Percentiles rank a stretch among this genome's conserved stretches.
Conservation (phyloP, 2,329 filamentous ascomycete species). For the Aspergillus ochraceus region DNA sequence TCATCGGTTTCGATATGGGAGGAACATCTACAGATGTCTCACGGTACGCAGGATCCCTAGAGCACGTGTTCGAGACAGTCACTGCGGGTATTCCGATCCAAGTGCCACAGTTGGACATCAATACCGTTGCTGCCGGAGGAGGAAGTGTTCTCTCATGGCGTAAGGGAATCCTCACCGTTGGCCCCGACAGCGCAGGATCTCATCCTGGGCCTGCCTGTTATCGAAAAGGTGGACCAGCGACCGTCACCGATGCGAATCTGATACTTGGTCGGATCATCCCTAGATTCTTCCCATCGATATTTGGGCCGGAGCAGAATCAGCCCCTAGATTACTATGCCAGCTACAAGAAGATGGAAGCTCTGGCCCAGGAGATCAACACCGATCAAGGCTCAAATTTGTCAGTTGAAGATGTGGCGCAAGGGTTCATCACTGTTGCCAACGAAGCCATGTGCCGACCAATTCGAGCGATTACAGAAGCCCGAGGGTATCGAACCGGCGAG, state of each 20-base stretch:
- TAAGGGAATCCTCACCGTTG: conserved; percentile 85
- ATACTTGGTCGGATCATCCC: conserved; percentile 79
- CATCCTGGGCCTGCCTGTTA: conserved; percentile 91
- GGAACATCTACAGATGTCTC: conserved; percentile 89
- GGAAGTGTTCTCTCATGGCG: conserved; percentile 69
- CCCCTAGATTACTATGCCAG: no score
- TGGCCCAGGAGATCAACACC: background rate
- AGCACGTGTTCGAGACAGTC: conserved; percentile 68
- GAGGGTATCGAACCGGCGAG: conserved; percentile 83
- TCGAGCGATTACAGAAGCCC: conserved; percentile 56
- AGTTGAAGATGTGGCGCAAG: background rate
- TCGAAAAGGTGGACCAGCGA: conserved; percentile 81
- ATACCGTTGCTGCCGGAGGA: conserved; percentile 72
- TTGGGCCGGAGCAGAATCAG: conserved; percentile 56
- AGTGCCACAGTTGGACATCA: background rate
- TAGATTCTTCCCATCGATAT: conserved; percentile 82
- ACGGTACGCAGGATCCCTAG: conserved; percentile 79
- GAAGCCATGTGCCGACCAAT: background rate
- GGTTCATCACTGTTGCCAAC: background rate
- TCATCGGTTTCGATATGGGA: conserved; percentile 74
- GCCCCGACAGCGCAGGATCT: conserved; percentile 83
- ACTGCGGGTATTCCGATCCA: background rate
- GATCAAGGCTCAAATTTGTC: background rate
- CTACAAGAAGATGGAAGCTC: no score
- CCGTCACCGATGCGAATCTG: conserved; percentile 91